These are phyloP conservation scores for Phytophthora pistaciae DNA, from an alignment of 352 stramenopile species.

Conservation along the genomic window DNA sequence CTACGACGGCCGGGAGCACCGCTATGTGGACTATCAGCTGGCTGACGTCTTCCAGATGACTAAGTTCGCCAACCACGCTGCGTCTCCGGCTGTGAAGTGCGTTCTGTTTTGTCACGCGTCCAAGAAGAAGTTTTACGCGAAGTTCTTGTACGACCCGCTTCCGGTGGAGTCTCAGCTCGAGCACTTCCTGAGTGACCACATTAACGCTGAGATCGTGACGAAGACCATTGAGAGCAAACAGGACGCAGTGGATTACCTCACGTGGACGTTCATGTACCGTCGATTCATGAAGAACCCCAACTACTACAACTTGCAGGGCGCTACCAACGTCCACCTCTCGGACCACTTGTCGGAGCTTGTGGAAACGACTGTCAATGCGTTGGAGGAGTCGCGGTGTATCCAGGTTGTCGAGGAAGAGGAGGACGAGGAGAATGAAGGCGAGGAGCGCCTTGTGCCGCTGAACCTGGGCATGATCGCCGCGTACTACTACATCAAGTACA, in stretches of 20 bases:
- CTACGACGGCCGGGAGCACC: conserved; percentile 97
- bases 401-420: conserved; percentile 94
- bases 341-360: conserved; percentile 99
- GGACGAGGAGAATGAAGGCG: conserved; percentile 82
- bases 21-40: conserved; percentile 98
- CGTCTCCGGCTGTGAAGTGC: conserved; percentile 86
- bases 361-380: conserved; percentile 96
- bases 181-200: conserved; percentile 98
- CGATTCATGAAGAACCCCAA: conserved; percentile 99
- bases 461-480: conserved; percentile 99
- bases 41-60: conserved; percentile 99
- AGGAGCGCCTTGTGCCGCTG: conserved; percentile 94
- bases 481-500: conserved; percentile 99
- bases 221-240: conserved; percentile 99
- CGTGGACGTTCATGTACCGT: conserved; percentile 99
- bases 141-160: conserved; percentile 99
- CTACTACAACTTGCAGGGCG: conserved; percentile 99
- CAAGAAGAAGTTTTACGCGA: conserved; percentile 99
- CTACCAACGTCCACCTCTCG: conserved; percentile 93
- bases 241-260: conserved; percentile 99
- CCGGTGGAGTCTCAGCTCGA: conserved; percentile 99
- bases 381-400: conserved; percentile 97
- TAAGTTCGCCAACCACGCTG: conserved; percentile 72
- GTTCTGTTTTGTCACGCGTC: conserved; percentile 97
- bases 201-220: conserved; percentile 99